Conservation (phyloP, 2,329 filamentous ascomycete genomes). For the Fusarium subglutinans region DNA sequence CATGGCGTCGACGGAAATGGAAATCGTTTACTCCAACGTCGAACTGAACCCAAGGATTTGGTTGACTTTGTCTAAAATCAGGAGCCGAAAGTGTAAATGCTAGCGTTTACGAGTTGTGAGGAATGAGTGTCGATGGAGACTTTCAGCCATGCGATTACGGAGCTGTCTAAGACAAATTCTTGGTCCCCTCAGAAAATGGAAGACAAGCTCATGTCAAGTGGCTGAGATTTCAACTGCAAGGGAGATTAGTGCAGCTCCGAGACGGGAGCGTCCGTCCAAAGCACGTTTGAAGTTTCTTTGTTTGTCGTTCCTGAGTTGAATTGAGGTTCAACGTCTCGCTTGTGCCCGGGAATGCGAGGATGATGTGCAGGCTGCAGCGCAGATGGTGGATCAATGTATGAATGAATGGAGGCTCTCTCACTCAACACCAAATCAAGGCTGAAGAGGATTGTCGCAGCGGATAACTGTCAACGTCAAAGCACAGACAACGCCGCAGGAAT, state of each 20-base stretch:
- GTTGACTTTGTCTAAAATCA: constrained; percentile 28
- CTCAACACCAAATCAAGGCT: background rate
- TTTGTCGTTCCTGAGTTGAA: constrained; percentile 2
- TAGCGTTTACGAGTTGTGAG: constrained; percentile 9
- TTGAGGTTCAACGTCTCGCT: constrained; percentile 14
- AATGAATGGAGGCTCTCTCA: background rate
- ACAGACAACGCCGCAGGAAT: background rate
- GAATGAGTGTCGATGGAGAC: background rate
- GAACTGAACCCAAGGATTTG: constrained; percentile 18
- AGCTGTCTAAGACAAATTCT: constrained; percentile 32
- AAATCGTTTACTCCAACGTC: constrained; percentile 19
- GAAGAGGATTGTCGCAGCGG: background rate
- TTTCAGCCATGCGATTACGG: constrained; percentile 13
- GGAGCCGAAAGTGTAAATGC: constrained; percentile 28
- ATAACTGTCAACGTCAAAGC: background rate
- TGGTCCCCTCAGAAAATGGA: constrained; percentile 1
- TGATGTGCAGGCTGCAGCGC: constrained; percentile 22
- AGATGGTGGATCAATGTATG: constrained; percentile 10
- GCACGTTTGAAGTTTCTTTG: constrained; percentile 11
- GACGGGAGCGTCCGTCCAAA: constrained; percentile 19
- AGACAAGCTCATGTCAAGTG: constrained; percentile 11
- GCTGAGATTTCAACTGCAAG: constrained; percentile 9
- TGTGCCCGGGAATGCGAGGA: constrained; percentile 22
- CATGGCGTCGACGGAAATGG: constrained; percentile 20
- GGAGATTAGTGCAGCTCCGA: constrained; percentile 14